A percentile compares a stretch with the other conserved stretches of the same genome.
Conservation (phyloP, 164 flowering plant species). For the Taxillus chinensis region DNA sequence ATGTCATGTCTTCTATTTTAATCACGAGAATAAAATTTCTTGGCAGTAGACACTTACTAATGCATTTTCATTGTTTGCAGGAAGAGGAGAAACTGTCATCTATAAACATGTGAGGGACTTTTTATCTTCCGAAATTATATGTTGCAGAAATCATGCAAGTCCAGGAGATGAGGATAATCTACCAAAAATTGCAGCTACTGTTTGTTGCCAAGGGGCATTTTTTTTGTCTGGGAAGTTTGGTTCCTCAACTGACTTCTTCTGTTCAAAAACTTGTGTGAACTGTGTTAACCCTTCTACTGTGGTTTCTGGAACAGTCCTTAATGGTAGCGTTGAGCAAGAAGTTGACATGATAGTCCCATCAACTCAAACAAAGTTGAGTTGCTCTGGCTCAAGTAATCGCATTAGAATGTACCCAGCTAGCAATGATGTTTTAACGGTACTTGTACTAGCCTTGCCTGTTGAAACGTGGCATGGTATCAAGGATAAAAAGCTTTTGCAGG, state of each 20-base stretch:
- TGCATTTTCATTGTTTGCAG: conserved; percentile 24
- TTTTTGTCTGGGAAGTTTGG: conserved; percentile 44
- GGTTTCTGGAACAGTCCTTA: conserved; percentile 55
- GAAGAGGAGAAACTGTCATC: conserved; percentile 66
- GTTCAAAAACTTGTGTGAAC: conserved; percentile 50
- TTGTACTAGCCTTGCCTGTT: conserved; percentile 72
- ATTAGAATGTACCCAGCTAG: conserved; percentile 48
- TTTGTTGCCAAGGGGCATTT: conserved; percentile 85
- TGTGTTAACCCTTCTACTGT: conserved; percentile 42
- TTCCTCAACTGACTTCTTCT: conserved; percentile 31
- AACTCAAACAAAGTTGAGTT: conserved; percentile 22
- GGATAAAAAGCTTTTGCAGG: conserved; percentile 40
- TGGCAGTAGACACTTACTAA: too few species aligned
- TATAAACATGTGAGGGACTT: conserved; percentile 49
- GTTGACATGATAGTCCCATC: conserved; percentile 71
- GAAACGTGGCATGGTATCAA: conserved; percentile 74
- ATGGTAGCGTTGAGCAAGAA: conserved; percentile 43
- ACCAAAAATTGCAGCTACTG: conserved; percentile 56
- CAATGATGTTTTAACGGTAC: conserved; percentile 64
- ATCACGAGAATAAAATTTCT: too few species aligned
- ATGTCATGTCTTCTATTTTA: too few species aligned
- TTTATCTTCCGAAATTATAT: conserved; percentile 36
- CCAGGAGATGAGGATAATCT: conserved; percentile 26
- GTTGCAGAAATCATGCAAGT: conserved; percentile 24
- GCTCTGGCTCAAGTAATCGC: conserved; percentile 24